Percentiles rank a stretch among this genome's conserved stretches.
Conservation (phyloP, 805 yeast genomes). For the Metschnikowia hibisci region DNA sequence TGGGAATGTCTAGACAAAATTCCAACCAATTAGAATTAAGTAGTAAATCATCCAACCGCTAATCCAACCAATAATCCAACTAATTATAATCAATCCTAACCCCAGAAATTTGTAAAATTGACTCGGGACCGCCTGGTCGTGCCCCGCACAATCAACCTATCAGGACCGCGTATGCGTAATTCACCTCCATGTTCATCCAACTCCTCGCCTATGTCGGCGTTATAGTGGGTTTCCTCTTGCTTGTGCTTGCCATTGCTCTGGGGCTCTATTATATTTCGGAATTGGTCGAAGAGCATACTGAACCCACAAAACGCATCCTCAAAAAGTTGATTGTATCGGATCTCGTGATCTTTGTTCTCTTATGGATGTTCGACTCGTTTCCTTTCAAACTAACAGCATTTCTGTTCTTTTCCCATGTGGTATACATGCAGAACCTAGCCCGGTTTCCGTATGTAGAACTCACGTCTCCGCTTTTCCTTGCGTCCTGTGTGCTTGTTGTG, state of each 20-base stretch:
- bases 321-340: constrained; percentile 59
- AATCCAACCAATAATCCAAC: too few species aligned
- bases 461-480: constrained; percentile 64
- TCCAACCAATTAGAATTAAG: too few species aligned
- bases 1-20: too few species aligned
- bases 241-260: constrained; percentile 64
- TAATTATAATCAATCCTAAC: too few species aligned
- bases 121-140: background rate
- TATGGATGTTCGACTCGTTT: constrained; percentile 73
- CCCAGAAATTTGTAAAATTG: background rate
- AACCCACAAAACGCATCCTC: constrained; percentile 71
- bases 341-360: constrained; percentile 49
- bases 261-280: constrained; percentile 91
- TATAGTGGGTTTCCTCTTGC: constrained; percentile 37
- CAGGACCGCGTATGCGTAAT: background rate
- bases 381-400: constrained; percentile 67
- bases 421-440: constrained; percentile 73
- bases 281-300: constrained; percentile 88
- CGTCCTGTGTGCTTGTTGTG: constrained; percentile 68
- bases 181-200: constrained; percentile 33
- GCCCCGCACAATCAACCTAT: background rate
- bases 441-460: constrained; percentile 82
- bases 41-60: too few species aligned
- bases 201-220: constrained; percentile 37
- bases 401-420: constrained; percentile 63